Evolutionary conservation across 148 eudicot genomes (phyloP), one percentile per base, ranked within the genome.

Genomic region (Beta vulgaris): DNA sequence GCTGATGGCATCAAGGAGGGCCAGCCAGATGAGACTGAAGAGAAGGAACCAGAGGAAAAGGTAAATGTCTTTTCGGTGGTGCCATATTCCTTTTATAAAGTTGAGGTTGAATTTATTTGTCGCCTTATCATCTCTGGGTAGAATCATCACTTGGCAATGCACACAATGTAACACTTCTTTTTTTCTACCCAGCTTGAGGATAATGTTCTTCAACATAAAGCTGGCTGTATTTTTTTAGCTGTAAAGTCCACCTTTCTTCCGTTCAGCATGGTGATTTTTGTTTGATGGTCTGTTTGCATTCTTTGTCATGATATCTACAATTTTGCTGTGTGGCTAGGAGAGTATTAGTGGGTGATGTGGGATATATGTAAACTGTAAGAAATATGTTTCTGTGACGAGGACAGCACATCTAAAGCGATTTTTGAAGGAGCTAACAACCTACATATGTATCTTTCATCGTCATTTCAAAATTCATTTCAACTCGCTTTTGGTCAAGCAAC

Each of bases 41-140:
- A 87, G 74, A 89, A 92, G 83, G 94, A 95, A 81, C 87, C 87
- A 18, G 99, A 96, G 79, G 88, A 85, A 16, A 90, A 94, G 96
- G 97, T 93, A 53, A 71, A 7, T 70, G 9, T 43, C 29, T 40
- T 10, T 18, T 43, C n/a, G n/a, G 19, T 51, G 34, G 14, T 68
- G 36, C 68, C 10, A 43, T 44, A 44, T 36, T 19, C 54, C 25
- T 37, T 37, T 9, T 21, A 11, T 42, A 39, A 67, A 67, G 29
- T 67, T 66, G 53, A 67, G 71, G 3, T 36, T 67, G 49, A 25
- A 21, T 0, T 23, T 23, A 16, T 28, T 42, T 43, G 23, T 28
- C 62, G 3, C 65, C 6, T 10, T 13, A 42, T 23, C n/a, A 23
- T 5, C 28, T 55, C 3, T 28, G 23, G 39, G 53, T 19, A 57